phyloP scores from a whole-genome alignment of 495 filamentous ascomycete genomes.

The Xylaria castorea region DNA sequence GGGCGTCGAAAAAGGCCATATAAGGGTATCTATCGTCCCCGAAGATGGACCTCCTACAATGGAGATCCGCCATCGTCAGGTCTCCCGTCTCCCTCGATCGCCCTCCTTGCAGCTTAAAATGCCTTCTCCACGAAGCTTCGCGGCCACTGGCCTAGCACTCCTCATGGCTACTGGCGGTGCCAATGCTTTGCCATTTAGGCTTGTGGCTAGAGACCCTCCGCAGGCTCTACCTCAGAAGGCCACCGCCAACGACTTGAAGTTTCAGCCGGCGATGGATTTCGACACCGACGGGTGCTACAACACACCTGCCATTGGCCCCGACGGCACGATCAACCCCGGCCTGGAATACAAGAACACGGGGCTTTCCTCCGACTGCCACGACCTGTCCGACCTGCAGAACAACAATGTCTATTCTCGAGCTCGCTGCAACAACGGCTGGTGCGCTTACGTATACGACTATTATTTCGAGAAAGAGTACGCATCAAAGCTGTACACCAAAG shows the following conservation, averaged over 20 bases:
- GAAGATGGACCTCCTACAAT: not conserved
- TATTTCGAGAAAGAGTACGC: conserved; percentile 56
- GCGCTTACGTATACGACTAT: conserved; percentile 54
- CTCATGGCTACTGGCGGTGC: conserved; percentile 37
- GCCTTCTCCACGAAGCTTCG: conserved; percentile 43
- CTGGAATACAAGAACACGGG: conserved; percentile 45
- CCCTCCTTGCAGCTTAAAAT: conserved; percentile 32
- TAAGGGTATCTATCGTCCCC: not conserved
- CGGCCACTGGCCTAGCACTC: conserved; percentile 42
- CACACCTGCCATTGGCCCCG: conserved; percentile 49
- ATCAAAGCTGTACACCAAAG: not conserved
- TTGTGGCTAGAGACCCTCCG: conserved; percentile 36
- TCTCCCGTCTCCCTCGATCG: not conserved
- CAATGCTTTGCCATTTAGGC: conserved; percentile 32
- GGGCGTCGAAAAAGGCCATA: conserved; percentile 2
- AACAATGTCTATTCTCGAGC: conserved; percentile 55
- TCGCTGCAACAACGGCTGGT: conserved; percentile 55
- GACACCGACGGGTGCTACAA: conserved; percentile 57
- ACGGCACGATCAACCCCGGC: conserved; percentile 47
- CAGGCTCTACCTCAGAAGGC: conserved; percentile 49
- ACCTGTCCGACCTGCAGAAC: conserved; percentile 49
- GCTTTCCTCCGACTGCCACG: conserved; percentile 44
- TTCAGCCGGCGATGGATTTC: conserved; percentile 54
- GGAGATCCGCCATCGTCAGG: not conserved
- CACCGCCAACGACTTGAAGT: conserved; percentile 50